Evolutionary conservation across 2,329 filamentous ascomycete genomes (phyloP).

Genomic region (Pestalotiopsis sp.): DNA sequence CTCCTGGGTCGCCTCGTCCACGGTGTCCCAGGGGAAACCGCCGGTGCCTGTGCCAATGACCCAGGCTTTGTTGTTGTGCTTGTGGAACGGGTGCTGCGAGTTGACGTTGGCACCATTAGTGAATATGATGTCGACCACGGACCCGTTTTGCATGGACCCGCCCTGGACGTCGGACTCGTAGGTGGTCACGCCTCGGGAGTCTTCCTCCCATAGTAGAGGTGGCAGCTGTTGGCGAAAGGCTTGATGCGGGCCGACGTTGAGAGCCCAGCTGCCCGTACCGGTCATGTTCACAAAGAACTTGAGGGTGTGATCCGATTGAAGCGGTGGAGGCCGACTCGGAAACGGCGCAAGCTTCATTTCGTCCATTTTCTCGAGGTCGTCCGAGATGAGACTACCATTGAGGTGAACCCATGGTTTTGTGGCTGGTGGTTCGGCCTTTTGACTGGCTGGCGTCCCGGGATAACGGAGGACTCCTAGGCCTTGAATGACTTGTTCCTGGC

Average conservation of each 20-base stretch:
- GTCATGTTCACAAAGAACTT: constrained; percentile 22
- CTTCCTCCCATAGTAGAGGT: constrained; percentile 19
- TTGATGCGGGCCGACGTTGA: constrained; percentile 21
- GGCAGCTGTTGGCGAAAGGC: constrained; percentile 21
- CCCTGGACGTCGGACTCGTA: constrained; percentile 14
- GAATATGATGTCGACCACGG: constrained; percentile 28
- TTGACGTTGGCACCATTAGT: constrained; percentile 24
- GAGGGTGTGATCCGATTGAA: constrained; percentile 16
- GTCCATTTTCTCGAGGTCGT: constrained; percentile 13
- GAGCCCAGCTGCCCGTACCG: constrained; percentile 15
- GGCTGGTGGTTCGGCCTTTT: constrained; percentile 4
- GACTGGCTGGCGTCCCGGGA: not conserved
- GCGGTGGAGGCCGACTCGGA: constrained; percentile 16
- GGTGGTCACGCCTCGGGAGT: constrained; percentile 18
- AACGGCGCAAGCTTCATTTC: constrained; percentile 19
- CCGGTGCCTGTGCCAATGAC: constrained; percentile 27
- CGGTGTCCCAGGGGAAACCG: constrained; percentile 24
- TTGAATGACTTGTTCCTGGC: constrained; percentile 19
- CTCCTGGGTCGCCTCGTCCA: constrained; percentile 43
- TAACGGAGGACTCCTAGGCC: constrained; percentile 19
- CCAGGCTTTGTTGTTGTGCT: constrained; percentile 29
- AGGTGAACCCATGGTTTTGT: constrained; percentile 20
- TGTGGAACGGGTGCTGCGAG: constrained; percentile 28
- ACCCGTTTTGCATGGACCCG: constrained; percentile 21
- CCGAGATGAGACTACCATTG: constrained; percentile 17